phyloP scores from a whole-genome alignment of 2,329 filamentous ascomycete genomes.

The Graphilbum ipis-grandicollis region DNA sequence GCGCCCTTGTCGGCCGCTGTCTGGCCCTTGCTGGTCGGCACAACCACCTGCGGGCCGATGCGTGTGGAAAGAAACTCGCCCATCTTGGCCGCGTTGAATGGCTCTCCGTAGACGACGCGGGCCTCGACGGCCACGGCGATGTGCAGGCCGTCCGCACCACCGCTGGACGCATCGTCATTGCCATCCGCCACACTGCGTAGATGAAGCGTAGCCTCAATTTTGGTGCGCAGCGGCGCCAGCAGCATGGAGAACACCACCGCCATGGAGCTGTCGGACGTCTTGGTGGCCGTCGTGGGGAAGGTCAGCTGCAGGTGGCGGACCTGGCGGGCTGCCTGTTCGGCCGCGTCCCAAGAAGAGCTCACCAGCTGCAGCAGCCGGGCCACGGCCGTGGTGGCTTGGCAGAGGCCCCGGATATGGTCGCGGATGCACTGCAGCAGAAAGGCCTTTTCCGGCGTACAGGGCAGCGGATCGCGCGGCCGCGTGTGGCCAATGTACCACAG shows the following conservation, averaged over 20 bases:
- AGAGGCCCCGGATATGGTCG: conserved; percentile 45
- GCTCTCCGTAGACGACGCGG: conserved; percentile 58
- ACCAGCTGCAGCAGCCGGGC: conserved; percentile 41
- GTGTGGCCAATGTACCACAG: conserved; percentile 51
- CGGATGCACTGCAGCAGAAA: conserved; percentile 62
- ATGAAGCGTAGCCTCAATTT: conserved; percentile 45
- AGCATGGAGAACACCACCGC: conserved; percentile 44
- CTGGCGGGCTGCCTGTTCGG: conserved; percentile 39
- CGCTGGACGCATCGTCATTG: not conserved
- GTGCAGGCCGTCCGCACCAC: conserved; percentile 10
- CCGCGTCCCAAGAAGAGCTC: conserved; percentile 47
- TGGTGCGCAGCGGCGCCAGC: conserved; percentile 47
- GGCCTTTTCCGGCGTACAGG: conserved; percentile 47
- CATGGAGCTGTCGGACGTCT: conserved; percentile 47
- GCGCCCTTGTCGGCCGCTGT: conserved; percentile 14
- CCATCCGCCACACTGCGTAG: conserved; percentile 20
- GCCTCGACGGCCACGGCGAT: conserved; percentile 39
- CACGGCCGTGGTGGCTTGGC: conserved; percentile 38
- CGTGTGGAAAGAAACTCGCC: conserved; percentile 47
- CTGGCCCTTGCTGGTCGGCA: too few species aligned
- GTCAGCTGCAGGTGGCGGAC: conserved; percentile 43
- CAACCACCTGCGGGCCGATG: conserved; percentile 23
- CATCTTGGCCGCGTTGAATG: conserved; percentile 60
- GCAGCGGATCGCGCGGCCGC: conserved; percentile 32
- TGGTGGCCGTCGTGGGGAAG: conserved; percentile 46